Percentiles rank a stretch among this genome's conserved stretches.
phyloP scores from a whole-genome alignment of 2,329 filamentous ascomycete genomes.

The Cladosporium sp. region DNA sequence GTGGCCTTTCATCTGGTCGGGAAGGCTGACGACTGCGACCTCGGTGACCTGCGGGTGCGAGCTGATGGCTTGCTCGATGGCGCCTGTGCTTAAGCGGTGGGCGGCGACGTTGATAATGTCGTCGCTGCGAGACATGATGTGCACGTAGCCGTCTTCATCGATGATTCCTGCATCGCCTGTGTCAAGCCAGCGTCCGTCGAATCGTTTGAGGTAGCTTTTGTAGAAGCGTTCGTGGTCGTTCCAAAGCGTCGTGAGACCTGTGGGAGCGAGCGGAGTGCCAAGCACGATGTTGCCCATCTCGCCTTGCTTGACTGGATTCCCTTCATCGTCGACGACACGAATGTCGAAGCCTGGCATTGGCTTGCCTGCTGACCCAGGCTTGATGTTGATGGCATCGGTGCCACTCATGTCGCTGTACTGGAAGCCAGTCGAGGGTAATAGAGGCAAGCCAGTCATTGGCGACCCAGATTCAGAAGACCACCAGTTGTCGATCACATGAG shows the following conservation, averaged over 20 bases:
- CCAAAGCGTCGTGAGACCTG: constrained; percentile 83
- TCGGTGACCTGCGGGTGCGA: constrained; percentile 78
- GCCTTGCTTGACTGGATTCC: constrained; percentile 67
- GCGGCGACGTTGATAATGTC: constrained; percentile 97
- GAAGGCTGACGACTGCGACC: constrained; percentile 81
- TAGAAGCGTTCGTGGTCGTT: constrained; percentile 83
- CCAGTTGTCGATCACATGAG: constrained; percentile 70
- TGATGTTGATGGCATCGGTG: constrained; percentile 60
- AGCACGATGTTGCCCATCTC: constrained; percentile 92
- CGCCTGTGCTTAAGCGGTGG: constrained; percentile 82
- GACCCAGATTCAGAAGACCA: constrained; percentile 72
- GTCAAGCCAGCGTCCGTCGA: constrained; percentile 80
- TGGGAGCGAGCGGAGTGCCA: constrained; percentile 77
- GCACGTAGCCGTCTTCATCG: constrained; percentile 68
- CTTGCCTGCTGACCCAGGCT: constrained; percentile 85
- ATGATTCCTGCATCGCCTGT: constrained; percentile 89
- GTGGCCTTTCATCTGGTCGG: constrained; percentile 83
- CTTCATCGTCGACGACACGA: constrained; percentile 76
- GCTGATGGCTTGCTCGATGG: constrained; percentile 88
- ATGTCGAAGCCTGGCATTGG: constrained; percentile 91
- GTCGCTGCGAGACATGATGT: constrained; percentile 67
- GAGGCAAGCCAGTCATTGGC: constrained; percentile 65
- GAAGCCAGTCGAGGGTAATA: constrained; percentile 62
- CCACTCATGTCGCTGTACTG: constrained; percentile 49
- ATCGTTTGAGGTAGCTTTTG: constrained; percentile 78